phyloP scores from a whole-genome alignment of 305 asterid species.

The Caryopteris hybrid region DNA sequence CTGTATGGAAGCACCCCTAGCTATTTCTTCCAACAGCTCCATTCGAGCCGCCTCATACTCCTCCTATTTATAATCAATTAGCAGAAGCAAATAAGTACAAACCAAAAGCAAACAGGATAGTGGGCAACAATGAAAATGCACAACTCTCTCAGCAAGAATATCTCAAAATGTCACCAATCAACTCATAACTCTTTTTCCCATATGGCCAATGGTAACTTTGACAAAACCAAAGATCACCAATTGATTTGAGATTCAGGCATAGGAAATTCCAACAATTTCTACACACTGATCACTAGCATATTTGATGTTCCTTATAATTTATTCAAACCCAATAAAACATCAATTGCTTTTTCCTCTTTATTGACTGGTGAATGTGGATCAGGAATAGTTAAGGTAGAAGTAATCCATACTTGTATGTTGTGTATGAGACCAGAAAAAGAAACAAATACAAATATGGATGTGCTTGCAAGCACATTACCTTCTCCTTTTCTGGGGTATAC shows the following conservation, averaged over 20 bases:
- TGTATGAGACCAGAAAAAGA: slow-evolving; percentile 7
- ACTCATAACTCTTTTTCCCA: slow-evolving; percentile 1
- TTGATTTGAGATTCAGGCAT: background rate
- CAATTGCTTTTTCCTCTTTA: slow-evolving; percentile 1
- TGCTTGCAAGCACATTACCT: slow-evolving; percentile 41
- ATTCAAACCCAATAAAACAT: slow-evolving; percentile 7
- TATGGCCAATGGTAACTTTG: background rate
- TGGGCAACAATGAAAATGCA: background rate
- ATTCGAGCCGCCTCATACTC: slow-evolving; percentile 91
- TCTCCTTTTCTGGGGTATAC: slow-evolving; percentile 79
- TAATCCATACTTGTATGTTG: background rate
- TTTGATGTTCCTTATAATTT: background rate
- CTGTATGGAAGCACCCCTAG: slow-evolving; percentile 64
- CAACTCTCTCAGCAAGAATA: background rate
- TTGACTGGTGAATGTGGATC: slow-evolving; percentile 3
- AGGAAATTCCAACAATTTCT: background rate
- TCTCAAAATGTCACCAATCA: background rate
- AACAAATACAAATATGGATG: background rate
- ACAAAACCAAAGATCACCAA: slow-evolving; percentile 4
- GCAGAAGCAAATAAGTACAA: slow-evolving; percentile 15
- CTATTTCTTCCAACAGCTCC: slow-evolving; percentile 84
- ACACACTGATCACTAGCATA: background rate
- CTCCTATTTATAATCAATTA: slow-evolving; percentile 41
- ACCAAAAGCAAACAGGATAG: background rate
- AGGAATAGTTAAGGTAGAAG: background rate